Evolutionary conservation across 2,329 filamentous ascomycete genomes (phyloP).

Genomic region (Pseudogymnoascus sp.): DNA sequence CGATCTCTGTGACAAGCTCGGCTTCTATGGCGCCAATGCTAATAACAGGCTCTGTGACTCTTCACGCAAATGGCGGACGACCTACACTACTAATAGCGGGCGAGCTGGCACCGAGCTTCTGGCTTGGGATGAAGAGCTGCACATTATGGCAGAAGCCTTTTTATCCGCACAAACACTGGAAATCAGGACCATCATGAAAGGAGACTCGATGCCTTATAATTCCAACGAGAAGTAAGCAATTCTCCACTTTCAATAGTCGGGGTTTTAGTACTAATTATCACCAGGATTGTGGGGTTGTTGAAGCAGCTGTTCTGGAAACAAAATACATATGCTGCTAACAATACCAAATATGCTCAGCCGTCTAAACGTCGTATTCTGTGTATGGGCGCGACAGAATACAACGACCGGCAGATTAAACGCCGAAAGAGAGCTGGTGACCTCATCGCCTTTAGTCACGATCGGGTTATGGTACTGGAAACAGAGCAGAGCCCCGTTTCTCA

Average conservation of each 20-base stretch:
- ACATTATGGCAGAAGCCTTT: constrained; percentile 12
- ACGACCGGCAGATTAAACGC: background rate
- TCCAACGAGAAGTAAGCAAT: background rate
- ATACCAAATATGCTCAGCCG: constrained; percentile 8
- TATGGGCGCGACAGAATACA: background rate
- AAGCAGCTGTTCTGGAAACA: constrained; percentile 17
- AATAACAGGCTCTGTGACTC: constrained; percentile 8
- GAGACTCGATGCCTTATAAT: background rate
- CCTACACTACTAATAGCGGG: constrained; percentile 3
- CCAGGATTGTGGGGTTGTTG: constrained; percentile 12
- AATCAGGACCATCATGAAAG: constrained; percentile 9
- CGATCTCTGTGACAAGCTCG: constrained; percentile 11
- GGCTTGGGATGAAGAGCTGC: constrained; percentile 12
- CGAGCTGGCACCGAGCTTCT: background rate
- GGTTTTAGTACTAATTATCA: background rate
- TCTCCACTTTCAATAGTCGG: background rate
- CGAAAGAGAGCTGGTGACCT: background rate
- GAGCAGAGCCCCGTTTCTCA: background rate
- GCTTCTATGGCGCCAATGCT: background rate
- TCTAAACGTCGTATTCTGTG: background rate
- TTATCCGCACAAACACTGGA: constrained; percentile 11
- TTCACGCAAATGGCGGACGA: constrained; percentile 12
- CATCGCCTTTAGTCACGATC: background rate
- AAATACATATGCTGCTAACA: constrained; percentile 14
- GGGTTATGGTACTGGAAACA: background rate